Conservation (phyloP, 2,329 filamentous ascomycete species). For the Aspergillus spinulosporus region DNA sequence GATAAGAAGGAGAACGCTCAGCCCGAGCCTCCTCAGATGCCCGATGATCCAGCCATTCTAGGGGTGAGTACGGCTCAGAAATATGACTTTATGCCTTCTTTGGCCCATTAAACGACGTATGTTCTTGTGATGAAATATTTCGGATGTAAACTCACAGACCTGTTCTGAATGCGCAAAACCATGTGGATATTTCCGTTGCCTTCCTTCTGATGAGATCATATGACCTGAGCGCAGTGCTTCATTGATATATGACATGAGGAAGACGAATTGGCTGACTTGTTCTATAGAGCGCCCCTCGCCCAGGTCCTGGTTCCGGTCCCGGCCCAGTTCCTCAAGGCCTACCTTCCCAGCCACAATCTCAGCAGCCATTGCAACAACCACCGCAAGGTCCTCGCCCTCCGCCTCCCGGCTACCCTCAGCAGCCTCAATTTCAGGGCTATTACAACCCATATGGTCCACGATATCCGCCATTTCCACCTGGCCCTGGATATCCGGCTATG, state of each 20-base stretch:
- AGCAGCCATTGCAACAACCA: conserved; percentile 43
- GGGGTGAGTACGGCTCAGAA: conserved; percentile 70
- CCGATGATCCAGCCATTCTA: conserved; percentile 93
- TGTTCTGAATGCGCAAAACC: conserved; percentile 86
- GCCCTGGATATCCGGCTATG: conserved; percentile 70
- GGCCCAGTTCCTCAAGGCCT: conserved; percentile 34
- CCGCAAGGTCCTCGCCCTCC: conserved; percentile 41
- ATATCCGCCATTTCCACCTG: conserved; percentile 55
- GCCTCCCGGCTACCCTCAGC: conserved; percentile 44
- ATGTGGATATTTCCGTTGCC: conserved; percentile 99
- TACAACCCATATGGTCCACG: conserved; percentile 50
- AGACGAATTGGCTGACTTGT: conserved; percentile 24
- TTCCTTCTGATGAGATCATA: conserved; percentile 84
- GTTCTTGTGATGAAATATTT: conserved; percentile 75
- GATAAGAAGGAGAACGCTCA: conserved; percentile 70
- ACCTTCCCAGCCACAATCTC: conserved; percentile 43
- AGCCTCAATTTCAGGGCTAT: conserved; percentile 46
- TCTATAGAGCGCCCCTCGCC: conserved; percentile 45
- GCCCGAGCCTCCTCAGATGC: conserved; percentile 73
- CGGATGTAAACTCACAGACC: conserved; percentile 87
- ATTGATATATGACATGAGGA: conserved; percentile 4
- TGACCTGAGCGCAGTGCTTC: conserved; percentile 16
- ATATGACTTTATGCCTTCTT: not conserved
- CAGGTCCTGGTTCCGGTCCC: conserved; percentile 28
- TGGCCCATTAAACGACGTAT: conserved; percentile 22